These are phyloP conservation scores for Chamaecrista fasciculata DNA, from an alignment of 306 rosid species.

Conservation along the genomic window DNA sequence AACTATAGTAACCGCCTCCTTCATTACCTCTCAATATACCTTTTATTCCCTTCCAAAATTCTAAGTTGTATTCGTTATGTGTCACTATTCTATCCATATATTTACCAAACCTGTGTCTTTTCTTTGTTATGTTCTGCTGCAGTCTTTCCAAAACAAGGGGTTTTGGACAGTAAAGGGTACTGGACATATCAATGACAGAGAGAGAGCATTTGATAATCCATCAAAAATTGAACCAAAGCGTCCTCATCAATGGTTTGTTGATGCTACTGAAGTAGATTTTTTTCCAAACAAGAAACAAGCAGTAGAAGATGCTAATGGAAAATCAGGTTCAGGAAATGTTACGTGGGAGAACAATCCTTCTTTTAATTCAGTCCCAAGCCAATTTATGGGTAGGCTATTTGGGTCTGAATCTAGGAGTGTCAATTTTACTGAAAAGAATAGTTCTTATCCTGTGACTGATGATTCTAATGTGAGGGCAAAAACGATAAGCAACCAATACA, in stretches of 20 bases:
- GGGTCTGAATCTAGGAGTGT: conserved; percentile 60
- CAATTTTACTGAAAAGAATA: conserved; percentile 47
- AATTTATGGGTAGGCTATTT: conserved; percentile 52
- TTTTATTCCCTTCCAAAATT: not conserved
- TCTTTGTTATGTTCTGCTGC: conserved; percentile 15
- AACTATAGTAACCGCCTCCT: not conserved
- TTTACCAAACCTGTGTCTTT: not conserved
- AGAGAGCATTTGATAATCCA: conserved; percentile 46
- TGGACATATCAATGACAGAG: conserved; percentile 48
- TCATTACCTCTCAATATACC: no score
- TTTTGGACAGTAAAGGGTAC: conserved; percentile 65
- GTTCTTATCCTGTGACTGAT: conserved; percentile 49
- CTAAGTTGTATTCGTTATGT: not conserved
- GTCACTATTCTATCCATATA: not conserved
- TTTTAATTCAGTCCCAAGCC: conserved; percentile 58
- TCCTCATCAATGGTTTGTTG: conserved; percentile 72
- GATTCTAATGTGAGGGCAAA: conserved; percentile 54
- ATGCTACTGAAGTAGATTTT: conserved; percentile 53
- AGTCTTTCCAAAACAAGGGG: conserved; percentile 65
- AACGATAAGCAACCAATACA: conserved; percentile 48
- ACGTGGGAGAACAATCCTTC: conserved; percentile 65
- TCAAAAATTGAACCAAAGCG: conserved; percentile 72
- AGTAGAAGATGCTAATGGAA: conserved; percentile 53
- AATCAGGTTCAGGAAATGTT: conserved; percentile 48
- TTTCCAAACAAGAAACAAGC: conserved; percentile 79